Percentiles rank a stretch among this genome's conserved stretches.
Evolutionary conservation across 108 stramenopile species (phyloP).

Genomic region (Cylindrotheca fusiformis): DNA sequence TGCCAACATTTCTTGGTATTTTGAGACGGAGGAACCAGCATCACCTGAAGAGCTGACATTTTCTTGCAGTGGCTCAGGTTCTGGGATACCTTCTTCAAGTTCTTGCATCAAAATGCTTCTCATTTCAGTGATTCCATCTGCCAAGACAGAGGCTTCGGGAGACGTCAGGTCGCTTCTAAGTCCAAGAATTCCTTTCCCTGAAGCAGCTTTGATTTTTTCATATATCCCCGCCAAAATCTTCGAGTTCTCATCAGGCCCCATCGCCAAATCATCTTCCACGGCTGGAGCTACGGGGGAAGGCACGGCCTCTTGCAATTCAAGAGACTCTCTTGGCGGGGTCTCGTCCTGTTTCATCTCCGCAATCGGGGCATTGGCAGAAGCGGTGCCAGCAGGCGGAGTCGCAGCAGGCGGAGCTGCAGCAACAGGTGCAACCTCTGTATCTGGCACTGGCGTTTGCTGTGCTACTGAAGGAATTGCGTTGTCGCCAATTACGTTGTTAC

Average conservation of each 20-base stretch:
- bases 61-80: conserved; percentile 1
- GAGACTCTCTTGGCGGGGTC: background rate
- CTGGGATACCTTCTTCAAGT: conserved; percentile 47
- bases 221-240: conserved; percentile 49
- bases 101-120: conserved; percentile 70
- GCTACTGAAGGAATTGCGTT: no score
- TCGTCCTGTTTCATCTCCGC: no score
- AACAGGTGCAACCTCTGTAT: conserved; percentile 10
- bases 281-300: conserved; percentile 21
- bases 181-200: conserved; percentile 74
- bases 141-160: conserved; percentile 49
- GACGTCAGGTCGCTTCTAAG: conserved; percentile 47
- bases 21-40: conserved; percentile 10
- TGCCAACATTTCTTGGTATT: conserved; percentile 51
- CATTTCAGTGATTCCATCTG: conserved; percentile 55
- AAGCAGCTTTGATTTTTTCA: conserved; percentile 44
- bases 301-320: background rate
- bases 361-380: no score
- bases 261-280: conserved; percentile 11
- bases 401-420: conserved; percentile 31
- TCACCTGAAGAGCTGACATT: background rate
- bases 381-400: background rate
- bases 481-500: conserved; percentile 46
- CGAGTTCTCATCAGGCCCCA: conserved; percentile 40
- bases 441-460: conserved; percentile 10